Evolutionary conservation across 2,329 filamentous ascomycete species (phyloP).

Genomic region (Emericellopsis cladophorae): DNA sequence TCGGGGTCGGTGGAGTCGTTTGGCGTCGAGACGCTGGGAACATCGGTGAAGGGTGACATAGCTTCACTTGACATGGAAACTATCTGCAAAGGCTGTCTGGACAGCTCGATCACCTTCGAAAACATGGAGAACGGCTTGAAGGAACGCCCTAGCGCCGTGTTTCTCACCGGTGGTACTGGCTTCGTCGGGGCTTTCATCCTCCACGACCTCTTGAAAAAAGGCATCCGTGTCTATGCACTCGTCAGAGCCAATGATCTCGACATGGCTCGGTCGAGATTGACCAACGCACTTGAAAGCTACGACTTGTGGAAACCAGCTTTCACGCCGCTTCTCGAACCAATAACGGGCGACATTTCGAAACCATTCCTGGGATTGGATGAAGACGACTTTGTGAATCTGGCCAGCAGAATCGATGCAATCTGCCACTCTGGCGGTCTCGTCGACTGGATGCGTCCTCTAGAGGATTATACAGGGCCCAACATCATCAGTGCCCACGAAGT

Average conservation of each 20-base stretch:
- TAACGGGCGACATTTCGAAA: conserved; percentile 5
- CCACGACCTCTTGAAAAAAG: conserved; percentile 4
- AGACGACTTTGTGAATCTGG: conserved; percentile 2
- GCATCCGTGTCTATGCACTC: conserved; percentile 4
- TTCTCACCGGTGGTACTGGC: conserved; percentile 5
- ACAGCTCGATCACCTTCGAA: conserved; percentile 3
- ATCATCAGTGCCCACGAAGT: conserved; percentile 6
- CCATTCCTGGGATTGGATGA: conserved; percentile 3
- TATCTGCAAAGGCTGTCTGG: conserved; percentile 3
- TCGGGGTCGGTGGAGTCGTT: neutral
- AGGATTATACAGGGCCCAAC: conserved; percentile 7
- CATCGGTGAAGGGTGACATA: neutral
- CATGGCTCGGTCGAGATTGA: conserved; percentile 1
- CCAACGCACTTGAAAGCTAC: conserved; percentile 3
- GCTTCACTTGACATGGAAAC: conserved; percentile 1
- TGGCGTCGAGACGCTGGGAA: neutral
- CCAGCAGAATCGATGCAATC: conserved; percentile 4
- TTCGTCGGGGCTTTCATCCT: conserved; percentile 7
- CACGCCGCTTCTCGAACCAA: conserved; percentile 1
- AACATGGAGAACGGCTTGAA: neutral
- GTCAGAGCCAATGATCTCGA: conserved; percentile 2
- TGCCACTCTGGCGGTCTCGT: conserved; percentile 7
- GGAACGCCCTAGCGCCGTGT: neutral
- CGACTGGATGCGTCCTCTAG: conserved; percentile 6
- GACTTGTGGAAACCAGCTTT: conserved; percentile 3